Percentiles rank a stretch among this genome's conserved stretches.
Evolutionary conservation across 257 asterid genomes (phyloP).

Genomic region (Anisodus tanguticus): DNA sequence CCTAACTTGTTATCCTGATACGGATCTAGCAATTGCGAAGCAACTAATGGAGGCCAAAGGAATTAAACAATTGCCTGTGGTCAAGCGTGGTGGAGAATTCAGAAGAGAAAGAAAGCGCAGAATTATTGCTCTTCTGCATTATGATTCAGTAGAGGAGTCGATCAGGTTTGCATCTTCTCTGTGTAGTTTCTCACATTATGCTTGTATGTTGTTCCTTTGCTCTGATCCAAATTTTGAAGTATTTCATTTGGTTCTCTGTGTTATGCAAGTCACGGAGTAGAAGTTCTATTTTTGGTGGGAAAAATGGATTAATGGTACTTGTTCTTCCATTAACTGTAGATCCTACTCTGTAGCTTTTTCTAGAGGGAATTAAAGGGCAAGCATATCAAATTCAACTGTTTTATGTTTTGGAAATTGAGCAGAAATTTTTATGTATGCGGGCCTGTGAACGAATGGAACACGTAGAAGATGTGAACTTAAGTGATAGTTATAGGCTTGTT

Average conservation of each 20-base stretch:
- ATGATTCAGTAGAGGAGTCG: conserved; percentile 72
- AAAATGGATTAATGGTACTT: not conserved
- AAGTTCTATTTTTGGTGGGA: not conserved
- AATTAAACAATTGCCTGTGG: conserved; percentile 87
- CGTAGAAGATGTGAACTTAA: not conserved
- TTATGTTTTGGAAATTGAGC: not conserved
- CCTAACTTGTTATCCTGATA: conserved; percentile 84
- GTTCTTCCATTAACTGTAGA: not conserved
- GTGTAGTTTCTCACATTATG: not conserved
- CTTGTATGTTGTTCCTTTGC: not conserved
- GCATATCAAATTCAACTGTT: not conserved
- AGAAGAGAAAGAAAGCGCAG: conserved; percentile 68
- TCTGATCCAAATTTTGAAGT: not conserved
- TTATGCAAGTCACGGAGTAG: not conserved
- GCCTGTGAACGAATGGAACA: not conserved
- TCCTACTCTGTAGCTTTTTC: not conserved
- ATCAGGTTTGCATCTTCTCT: conserved; percentile 59
- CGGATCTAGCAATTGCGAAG: conserved; percentile 83
- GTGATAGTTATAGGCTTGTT: not conserved
- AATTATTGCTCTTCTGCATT: conserved; percentile 67
- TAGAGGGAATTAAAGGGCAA: not conserved
- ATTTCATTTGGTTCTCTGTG: not conserved
- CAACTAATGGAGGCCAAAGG: conserved; percentile 99
- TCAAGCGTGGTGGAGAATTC: conserved; percentile 64
- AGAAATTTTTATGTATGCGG: not conserved